Base-by-base conservation (phyloP, 768 basidiomycete species). In the Kwoniella newhampshirensis region DNA sequence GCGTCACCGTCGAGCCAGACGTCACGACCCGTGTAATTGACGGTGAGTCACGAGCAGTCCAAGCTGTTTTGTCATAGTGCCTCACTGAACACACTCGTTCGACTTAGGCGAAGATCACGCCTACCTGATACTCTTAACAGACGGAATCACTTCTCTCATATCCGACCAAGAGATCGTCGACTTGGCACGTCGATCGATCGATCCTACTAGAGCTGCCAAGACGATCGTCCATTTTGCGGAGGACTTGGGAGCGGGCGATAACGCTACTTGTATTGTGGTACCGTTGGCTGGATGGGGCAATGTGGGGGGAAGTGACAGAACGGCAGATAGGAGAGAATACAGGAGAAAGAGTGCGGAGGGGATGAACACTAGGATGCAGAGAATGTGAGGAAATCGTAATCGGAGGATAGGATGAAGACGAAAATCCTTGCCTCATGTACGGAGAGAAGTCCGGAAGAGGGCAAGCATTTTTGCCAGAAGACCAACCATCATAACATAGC, bases 121-220 rank as follows among this genome's bases (percentile, higher is more conserved):
- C 0, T 94, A 87, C 74, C 81, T 93, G 66, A 82, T 92, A 26
- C 80, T 94, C 13, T 80, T 93, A n/a, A 93, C 92, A 9, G 96
- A 99, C 75, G 96, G 96, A 4, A 82, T 98, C 46, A 89, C 91
- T 1, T 90, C 89, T 32, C 82, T 89, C 43, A 81, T 96, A 40
- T 92, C 92, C 0, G 92, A 98, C 73, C 88, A 89, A 60, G 96
- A 99, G 78, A 87, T 99, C 59, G 85, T 89, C 28, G 96, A 98
- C 75, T 84, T 99, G 41, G 87, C 86, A 5, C 81, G 92, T 47
- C 80, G 81, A 42, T 84, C 87, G 6, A 73, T 78, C 8, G 83
- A 85, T 65, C 94, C 94, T 0, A 85, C 84, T 67, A 77, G 78
- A 27, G 93, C 91, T n/a, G 93, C 94, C 3, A 81, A 87, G 27